These are phyloP conservation scores for Leccinum subgranulosum DNA, from an alignment of 768 basidiomycete genomes.

Conservation along the genomic window DNA sequence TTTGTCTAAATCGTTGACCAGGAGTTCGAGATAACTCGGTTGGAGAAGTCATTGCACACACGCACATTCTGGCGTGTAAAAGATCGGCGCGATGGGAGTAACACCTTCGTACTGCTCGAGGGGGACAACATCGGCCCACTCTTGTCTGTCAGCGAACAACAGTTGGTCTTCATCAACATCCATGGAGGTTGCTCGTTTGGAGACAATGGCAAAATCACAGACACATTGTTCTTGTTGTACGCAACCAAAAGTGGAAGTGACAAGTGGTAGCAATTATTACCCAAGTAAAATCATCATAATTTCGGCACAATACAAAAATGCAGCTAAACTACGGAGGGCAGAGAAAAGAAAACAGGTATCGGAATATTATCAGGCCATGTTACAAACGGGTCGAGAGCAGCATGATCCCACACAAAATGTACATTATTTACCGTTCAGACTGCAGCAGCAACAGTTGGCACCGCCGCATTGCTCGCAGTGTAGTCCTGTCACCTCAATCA, in stretches of 20 bases:
- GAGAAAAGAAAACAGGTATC: conserved; percentile 17
- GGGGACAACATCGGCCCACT: conserved; percentile 81
- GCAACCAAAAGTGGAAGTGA: not conserved
- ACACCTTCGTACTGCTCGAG: conserved; percentile 76
- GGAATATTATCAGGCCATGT: conserved; percentile 15
- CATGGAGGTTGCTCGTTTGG: conserved; percentile 1
- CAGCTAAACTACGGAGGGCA: conserved; percentile 20
- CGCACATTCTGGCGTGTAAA: conserved; percentile 87
- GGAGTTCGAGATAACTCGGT: conserved; percentile 5
- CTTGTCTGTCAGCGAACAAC: conserved; percentile 59
- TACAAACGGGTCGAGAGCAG: conserved; percentile 6
- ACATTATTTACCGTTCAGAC: conserved; percentile 12
- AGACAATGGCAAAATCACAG: not conserved
- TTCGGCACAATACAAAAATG: conserved; percentile 20
- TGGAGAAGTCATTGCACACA: conserved; percentile 13
- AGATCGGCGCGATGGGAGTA: conserved; percentile 85
- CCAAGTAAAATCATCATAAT: conserved; percentile 4
- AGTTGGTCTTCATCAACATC: conserved; percentile 10
- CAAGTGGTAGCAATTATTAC: not conserved
- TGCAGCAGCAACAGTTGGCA: conserved; percentile 45
- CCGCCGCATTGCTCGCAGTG: conserved; percentile 48
- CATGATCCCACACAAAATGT: conserved; percentile 4
- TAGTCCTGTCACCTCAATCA: conserved; percentile 52
- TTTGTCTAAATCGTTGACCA: conserved; percentile 55
- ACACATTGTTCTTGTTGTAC: not conserved